Percentiles rank a stretch among this genome's conserved stretches.
phyloP scores from a whole-genome alignment of 1,284 basidiomycete genomes.

The Ustilago esculenta region DNA sequence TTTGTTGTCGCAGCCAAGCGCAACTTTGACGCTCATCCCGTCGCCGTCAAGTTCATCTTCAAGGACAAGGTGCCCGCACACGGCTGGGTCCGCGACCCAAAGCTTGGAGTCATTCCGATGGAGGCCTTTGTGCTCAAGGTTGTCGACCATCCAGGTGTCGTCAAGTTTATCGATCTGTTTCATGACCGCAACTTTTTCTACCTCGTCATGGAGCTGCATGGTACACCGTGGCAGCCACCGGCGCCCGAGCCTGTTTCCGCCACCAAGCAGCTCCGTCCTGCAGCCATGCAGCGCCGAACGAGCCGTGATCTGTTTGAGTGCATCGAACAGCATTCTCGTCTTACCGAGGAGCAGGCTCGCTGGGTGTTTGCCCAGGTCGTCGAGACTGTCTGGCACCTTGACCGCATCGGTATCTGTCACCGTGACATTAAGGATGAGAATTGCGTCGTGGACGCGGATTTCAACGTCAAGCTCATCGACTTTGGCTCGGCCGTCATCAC shows the following conservation, averaged over 20 bases:
- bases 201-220: slow-evolving; percentile 90
- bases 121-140: slow-evolving; percentile 81
- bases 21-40: slow-evolving; percentile 73
- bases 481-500: slow-evolving; percentile 87
- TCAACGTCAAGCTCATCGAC: slow-evolving; percentile 84
- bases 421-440: slow-evolving; percentile 96
- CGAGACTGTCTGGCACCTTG: slow-evolving; percentile 82
- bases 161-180: slow-evolving; percentile 82
- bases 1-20: slow-evolving; percentile 74
- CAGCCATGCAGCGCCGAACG: slow-evolving; percentile 74
- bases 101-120: slow-evolving; percentile 73
- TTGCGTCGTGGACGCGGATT: slow-evolving; percentile 75
- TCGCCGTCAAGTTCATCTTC: slow-evolving; percentile 92
- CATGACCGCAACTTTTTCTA: slow-evolving; percentile 87
- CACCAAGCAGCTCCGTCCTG: slow-evolving; percentile 26
- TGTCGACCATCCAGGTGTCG: slow-evolving; percentile 81
- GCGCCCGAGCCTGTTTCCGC: slow-evolving; percentile 17
- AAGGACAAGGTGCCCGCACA: slow-evolving; percentile 82
- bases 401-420: slow-evolving; percentile 80
- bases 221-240: slow-evolving; percentile 77
- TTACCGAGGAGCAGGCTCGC: slow-evolving; percentile 80
- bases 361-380: slow-evolving; percentile 88
- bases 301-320: slow-evolving; percentile 93
- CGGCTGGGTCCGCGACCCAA: slow-evolving; percentile 77
- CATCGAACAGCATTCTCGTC: slow-evolving; percentile 84